Evolutionary conservation across 352 stramenopile species (phyloP).

Genomic region (Globisporangium polare): DNA sequence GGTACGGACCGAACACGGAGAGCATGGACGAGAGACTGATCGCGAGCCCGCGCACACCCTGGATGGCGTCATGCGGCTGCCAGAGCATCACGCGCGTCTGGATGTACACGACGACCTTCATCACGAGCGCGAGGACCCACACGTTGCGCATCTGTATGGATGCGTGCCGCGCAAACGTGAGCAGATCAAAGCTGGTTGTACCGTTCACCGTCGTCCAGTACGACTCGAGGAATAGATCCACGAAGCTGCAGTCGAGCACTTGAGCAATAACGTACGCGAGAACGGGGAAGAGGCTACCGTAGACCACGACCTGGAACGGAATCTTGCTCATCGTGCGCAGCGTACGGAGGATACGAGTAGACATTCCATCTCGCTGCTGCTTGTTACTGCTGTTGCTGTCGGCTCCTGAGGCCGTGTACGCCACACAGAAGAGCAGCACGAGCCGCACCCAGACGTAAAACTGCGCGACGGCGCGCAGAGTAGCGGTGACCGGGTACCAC

Average conservation of each 20-base stretch:
- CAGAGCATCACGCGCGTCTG: slow-evolving; percentile 16
- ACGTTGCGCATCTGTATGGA: slow-evolving; percentile 45
- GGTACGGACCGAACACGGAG: slow-evolving; percentile 32
- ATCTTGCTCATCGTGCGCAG: slow-evolving; percentile 30
- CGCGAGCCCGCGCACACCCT: slow-evolving; percentile 27
- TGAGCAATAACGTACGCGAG: slow-evolving; percentile 31
- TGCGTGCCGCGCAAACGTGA: slow-evolving; percentile 26
- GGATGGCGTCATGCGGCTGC: slow-evolving; percentile 19
- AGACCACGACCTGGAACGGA: slow-evolving; percentile 52
- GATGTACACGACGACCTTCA: slow-evolving; percentile 19
- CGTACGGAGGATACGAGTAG: neutral
- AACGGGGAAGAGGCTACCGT: slow-evolving; percentile 40
- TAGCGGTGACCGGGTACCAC: slow-evolving; percentile 26
- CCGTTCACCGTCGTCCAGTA: slow-evolving; percentile 29
- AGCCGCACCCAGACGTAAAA: slow-evolving; percentile 49
- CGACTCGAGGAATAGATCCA: slow-evolving; percentile 31
- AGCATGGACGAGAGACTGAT: slow-evolving; percentile 34
- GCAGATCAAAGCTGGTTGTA: slow-evolving; percentile 15
- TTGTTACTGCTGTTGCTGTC: neutral
- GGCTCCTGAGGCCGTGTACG: slow-evolving; percentile 13
- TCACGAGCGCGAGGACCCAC: slow-evolving; percentile 35
- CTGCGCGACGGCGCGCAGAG: slow-evolving; percentile 30
- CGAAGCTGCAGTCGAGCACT: slow-evolving; percentile 36
- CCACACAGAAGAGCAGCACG: slow-evolving; percentile 24
- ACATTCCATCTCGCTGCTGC: neutral